Percentiles rank a stretch among this genome's conserved stretches.
These are phyloP conservation scores for Crithidia brevicula DNA, from an alignment of 208 protist genomes.

Conservation along the genomic window DNA sequence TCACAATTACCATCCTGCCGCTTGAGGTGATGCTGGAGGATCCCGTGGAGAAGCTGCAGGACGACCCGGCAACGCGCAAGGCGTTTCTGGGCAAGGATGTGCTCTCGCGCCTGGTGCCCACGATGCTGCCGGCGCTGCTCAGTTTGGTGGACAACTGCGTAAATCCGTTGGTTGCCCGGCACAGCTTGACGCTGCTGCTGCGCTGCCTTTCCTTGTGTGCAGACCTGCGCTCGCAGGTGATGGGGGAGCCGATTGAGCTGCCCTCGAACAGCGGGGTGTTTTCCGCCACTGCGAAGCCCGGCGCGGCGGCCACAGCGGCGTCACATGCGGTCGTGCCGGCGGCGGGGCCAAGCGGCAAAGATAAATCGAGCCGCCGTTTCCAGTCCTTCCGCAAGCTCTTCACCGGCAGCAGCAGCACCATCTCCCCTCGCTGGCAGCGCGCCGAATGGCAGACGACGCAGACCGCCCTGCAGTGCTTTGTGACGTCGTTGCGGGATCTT, in stretches of 20 bases:
- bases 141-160: constrained; percentile 64
- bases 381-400: constrained; percentile 30
- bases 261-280: not conserved
- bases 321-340: not conserved
- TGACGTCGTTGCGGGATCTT: constrained; percentile 29
- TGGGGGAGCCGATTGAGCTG: constrained; percentile 21
- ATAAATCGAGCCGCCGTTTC: not conserved
- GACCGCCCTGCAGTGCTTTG: constrained; percentile 27
- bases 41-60: constrained; percentile 32
- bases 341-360: not conserved
- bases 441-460: constrained; percentile 30
- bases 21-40: constrained; percentile 34
- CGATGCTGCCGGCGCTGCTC: constrained; percentile 54
- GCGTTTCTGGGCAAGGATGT: constrained; percentile 40
- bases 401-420: constrained; percentile 3
- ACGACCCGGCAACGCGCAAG: constrained; percentile 29
- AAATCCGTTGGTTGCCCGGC: constrained; percentile 71
- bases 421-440: constrained; percentile 21
- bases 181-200: constrained; percentile 68
- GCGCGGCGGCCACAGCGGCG: not conserved
- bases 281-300: not conserved
- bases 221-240: constrained; percentile 39
- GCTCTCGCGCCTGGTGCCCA: constrained; percentile 40
- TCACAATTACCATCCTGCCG: constrained; percentile 24
- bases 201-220: constrained; percentile 59